Conservation (phyloP, 176 grass and related monocot genomes). For the Bolboschoenus planiculmis region DNA sequence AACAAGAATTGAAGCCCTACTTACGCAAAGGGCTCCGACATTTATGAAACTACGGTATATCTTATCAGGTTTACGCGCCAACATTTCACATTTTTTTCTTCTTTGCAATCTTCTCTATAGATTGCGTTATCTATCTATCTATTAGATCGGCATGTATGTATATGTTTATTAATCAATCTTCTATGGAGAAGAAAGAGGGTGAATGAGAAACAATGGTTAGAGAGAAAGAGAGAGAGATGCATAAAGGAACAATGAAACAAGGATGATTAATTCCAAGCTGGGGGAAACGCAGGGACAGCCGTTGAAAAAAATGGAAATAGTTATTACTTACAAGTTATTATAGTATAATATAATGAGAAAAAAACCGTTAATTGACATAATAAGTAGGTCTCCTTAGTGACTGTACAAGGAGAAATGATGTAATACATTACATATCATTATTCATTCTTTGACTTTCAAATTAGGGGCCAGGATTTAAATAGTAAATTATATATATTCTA, state of each 20-base stretch:
- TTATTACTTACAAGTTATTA: not conserved
- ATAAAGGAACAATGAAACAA: not conserved
- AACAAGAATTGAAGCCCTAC: not conserved
- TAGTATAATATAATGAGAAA: not conserved
- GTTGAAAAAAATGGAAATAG: conserved; percentile 5
- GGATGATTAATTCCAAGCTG: not conserved
- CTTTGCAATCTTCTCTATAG: not conserved
- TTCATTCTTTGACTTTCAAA: not conserved
- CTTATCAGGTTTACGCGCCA: not conserved
- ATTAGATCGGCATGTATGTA: not conserved
- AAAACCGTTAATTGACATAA: not conserved
- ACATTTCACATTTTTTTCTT: not conserved
- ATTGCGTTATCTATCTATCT: not conserved
- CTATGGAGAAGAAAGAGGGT: not conserved
- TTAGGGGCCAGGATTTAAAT: too few species aligned
- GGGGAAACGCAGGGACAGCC: not conserved
- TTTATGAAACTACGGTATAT: not conserved
- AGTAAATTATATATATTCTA: not conserved
- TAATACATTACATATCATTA: too few species aligned
- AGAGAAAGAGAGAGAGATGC: not conserved
- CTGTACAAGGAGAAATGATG: not conserved
- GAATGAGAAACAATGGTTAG: not conserved
- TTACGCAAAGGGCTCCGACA: not conserved
- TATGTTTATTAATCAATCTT: not conserved
- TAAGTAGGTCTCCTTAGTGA: not conserved